Evolutionary conservation across 2,329 filamentous ascomycete species (phyloP), one percentile per base, ranked within the genome.

Genomic region (Elsinoe australis): DNA sequence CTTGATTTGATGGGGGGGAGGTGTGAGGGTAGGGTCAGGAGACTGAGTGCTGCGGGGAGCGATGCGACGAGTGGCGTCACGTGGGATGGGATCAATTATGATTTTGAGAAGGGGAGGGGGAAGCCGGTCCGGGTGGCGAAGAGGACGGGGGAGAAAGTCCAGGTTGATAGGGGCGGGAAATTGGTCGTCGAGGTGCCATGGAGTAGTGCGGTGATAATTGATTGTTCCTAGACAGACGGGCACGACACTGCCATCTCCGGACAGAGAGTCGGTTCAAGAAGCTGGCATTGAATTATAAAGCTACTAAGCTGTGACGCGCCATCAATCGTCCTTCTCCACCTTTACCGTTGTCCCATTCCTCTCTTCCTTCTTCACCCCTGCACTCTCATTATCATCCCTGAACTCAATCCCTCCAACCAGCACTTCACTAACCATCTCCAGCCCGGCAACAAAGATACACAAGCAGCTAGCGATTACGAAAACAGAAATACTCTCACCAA

Each of bases 401-500:
- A 88, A 82, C 57, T 87, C 80, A 12, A 95, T 80, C 0, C 89
- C 90, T 7, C 79, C 73, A 44, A 94, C 85, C 55, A 95, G 86
- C 39, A 85, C 66, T 59, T 86, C 85, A 61, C 88, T 95, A 3
- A 94, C 78, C 12, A 84, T 82, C 68, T 98, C 92, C 36, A 98
- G 69, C 10, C 77, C 80, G 0, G 88, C 87, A 34, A 98, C 88
- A 68, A 98, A 98, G 6, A 94, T 82, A 56, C 88, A 92, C 35
- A 96, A 62, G 57, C 87, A 65, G 65, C 87, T 95, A 14, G 88
- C 90, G 68, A 98, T 96, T 52, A 82, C 80, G 66, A 96, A 98
- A 64, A 96, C 89, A 60, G 80, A 94, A 56, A 98, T 98, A 3
- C 87, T 95, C 21, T 87, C 94, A 24, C 92, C 92, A 62, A 98